phyloP scores from a whole-genome alignment of 108 stramenopile genomes.

The Skeletonema tropicum region DNA sequence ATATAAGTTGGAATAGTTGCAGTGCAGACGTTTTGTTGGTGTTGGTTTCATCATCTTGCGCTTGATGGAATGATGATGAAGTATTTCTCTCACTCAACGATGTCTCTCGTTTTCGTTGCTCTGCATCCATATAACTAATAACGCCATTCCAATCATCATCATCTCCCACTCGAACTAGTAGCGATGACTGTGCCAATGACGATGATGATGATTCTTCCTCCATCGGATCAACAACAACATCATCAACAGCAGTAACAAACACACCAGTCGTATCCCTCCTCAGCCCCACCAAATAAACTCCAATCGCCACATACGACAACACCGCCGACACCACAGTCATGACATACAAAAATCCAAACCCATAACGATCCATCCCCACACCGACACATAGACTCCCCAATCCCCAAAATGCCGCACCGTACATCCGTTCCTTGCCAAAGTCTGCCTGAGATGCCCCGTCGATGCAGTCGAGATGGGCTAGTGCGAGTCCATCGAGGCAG shows the following conservation, averaged over 20 bases:
- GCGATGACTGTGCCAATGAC: neutral
- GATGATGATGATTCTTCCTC: neutral
- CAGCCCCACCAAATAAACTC: constrained; percentile 32
- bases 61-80: neutral
- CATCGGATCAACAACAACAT: constrained; percentile 6
- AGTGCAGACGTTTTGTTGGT: constrained; percentile 2
- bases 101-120: neutral
- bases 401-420: constrained; percentile 69
- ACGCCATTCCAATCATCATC: neutral
- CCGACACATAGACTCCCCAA: constrained; percentile 48
- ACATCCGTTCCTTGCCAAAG: constrained; percentile 69
- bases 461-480: constrained; percentile 54
- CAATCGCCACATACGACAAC: constrained; percentile 22
- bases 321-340: constrained; percentile 25
- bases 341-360: constrained; percentile 47
- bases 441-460: constrained; percentile 27
- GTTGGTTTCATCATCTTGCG: constrained; percentile 6
- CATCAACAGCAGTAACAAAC: constrained; percentile 20
- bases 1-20: constrained; percentile 25
- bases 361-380: constrained; percentile 52
- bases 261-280: constrained; percentile 41
- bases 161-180: neutral
- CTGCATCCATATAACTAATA: neutral
- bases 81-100: neutral
- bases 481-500: constrained; percentile 60